Evolutionary conservation across 1,139 yeast species (phyloP), one percentile per base, ranked within the genome.

Genomic region (Groenewaldozyma sp.): DNA sequence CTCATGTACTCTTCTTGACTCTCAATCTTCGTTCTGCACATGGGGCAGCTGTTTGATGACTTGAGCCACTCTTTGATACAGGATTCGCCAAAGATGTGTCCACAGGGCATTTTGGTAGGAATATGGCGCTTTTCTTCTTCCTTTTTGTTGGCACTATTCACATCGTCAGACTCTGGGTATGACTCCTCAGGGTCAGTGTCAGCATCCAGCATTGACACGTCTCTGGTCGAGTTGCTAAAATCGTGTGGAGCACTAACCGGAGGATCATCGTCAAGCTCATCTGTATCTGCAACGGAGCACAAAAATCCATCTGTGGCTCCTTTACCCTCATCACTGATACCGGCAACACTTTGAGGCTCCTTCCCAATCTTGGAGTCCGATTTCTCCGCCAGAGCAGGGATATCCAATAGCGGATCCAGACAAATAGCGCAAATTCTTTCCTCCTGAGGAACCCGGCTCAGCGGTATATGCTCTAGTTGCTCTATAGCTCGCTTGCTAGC

Each of bases 11-110:
- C 49, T 20, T 46, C 38, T 26, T 58, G 63, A 21, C 54, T 47
- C 45, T 70, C 73, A 21, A 82, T 73, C 2, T 71, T 65, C 21
- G 64, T 64, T 44, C 95, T 73, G 55, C 96, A 86, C 40, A 84
- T 63, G 0, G 96, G 96, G 58, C 96, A 86, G 1, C 84, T 74
- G 26, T 74, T 67, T 43, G 80, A 75, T 35, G 69, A 65, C 44
- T 70, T 68, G 39, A 86, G 71, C 96, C 96, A 86, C 49, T 78
- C 81, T 45, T 66, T 70, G 31, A 83, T 63, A 62, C 96, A 86
- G 21, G 71, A 71, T 46, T 74, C 70, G 3, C 95, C 94, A 63
- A 84, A 83, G 1, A 74, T 54, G 55, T 83, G 95, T 7, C 76
- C 76, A 60, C 97, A 88, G 0, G 95, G 93, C 72, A 88, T 68